phyloP scores from a whole-genome alignment of 78 protist genomes.

The Acrasis kona region DNA sequence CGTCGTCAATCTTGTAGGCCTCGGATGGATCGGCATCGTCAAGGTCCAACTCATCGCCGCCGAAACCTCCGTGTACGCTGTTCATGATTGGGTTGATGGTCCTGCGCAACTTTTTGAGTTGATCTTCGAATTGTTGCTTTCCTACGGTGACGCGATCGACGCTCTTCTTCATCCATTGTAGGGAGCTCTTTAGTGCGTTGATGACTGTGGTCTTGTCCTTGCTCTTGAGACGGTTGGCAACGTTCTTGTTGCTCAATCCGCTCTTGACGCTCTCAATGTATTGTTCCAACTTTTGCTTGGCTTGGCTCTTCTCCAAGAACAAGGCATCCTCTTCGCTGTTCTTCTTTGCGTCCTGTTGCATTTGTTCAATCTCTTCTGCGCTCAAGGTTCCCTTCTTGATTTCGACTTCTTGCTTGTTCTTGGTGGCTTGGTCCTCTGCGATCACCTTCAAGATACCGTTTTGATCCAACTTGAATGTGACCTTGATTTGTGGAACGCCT shows the following conservation, averaged over 20 bases:
- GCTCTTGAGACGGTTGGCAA: constrained; percentile 38
- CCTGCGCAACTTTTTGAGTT: neutral
- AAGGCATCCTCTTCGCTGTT: constrained; percentile 53
- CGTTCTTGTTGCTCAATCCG: constrained; percentile 32
- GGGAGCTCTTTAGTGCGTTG: neutral
- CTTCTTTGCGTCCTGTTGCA: constrained; percentile 63
- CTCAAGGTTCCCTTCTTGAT: constrained; percentile 53
- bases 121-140: neutral
- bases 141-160: neutral
- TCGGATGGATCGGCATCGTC: too few relatives aligned
- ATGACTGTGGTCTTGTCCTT: constrained; percentile 38
- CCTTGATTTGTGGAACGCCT: constrained; percentile 96
- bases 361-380: constrained; percentile 61
- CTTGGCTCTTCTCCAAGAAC: constrained; percentile 35
- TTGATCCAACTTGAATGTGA: constrained; percentile 91
- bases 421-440: constrained; percentile 31
- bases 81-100: neutral
- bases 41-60: too few relatives aligned
- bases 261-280: constrained; percentile 33
- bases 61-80: neutral
- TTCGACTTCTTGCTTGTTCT: constrained; percentile 45
- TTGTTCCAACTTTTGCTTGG: constrained; percentile 44
- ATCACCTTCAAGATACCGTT: constrained; percentile 49
- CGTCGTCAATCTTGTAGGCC: too few relatives aligned
- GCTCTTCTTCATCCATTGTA: neutral